Evolutionary conservation across 306 rosid genomes (phyloP).

Genomic region (Castanea sativa): DNA sequence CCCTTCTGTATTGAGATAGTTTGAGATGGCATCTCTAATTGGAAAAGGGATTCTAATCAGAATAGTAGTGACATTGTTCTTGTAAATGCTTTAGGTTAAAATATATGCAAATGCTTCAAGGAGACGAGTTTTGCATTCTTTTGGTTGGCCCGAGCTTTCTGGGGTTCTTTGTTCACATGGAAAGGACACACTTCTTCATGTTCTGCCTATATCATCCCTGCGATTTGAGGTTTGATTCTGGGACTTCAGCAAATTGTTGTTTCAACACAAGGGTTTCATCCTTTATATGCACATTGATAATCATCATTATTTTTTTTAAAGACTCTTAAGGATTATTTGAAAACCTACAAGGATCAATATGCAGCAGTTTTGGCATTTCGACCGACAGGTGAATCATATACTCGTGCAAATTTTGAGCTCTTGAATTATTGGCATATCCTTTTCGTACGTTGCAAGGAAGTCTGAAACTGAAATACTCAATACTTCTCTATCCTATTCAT

Average conservation of each 20-base stretch:
- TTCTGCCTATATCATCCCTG: slow-evolving; percentile 50
- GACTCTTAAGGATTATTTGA: slow-evolving; percentile 47
- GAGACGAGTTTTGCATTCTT: slow-evolving; percentile 44
- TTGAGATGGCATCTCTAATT: too few relatives aligned
- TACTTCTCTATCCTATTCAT: neutral
- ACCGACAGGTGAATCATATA: slow-evolving; percentile 43
- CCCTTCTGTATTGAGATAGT: too few relatives aligned
- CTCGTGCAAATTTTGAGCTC: slow-evolving; percentile 9
- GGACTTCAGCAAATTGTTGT: neutral
- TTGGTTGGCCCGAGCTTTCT: slow-evolving; percentile 45
- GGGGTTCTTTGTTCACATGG: slow-evolving; percentile 42
- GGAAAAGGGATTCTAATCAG: neutral
- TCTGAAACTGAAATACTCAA: neutral
- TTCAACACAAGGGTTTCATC: neutral
- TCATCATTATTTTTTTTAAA: slow-evolving; percentile 22
- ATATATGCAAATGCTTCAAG: slow-evolving; percentile 49
- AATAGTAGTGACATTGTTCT: slow-evolving; percentile 5
- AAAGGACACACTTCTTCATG: slow-evolving; percentile 49
- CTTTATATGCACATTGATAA: neutral
- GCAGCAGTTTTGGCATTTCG: slow-evolving; percentile 51
- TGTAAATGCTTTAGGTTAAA: slow-evolving; percentile 35
- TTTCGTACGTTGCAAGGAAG: neutral
- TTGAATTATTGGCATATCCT: neutral
- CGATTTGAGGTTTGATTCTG: slow-evolving; percentile 41
- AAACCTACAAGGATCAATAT: slow-evolving; percentile 46